phyloP scores from a whole-genome alignment of 2,329 filamentous ascomycete species.

The Penicillium vulpinum region DNA sequence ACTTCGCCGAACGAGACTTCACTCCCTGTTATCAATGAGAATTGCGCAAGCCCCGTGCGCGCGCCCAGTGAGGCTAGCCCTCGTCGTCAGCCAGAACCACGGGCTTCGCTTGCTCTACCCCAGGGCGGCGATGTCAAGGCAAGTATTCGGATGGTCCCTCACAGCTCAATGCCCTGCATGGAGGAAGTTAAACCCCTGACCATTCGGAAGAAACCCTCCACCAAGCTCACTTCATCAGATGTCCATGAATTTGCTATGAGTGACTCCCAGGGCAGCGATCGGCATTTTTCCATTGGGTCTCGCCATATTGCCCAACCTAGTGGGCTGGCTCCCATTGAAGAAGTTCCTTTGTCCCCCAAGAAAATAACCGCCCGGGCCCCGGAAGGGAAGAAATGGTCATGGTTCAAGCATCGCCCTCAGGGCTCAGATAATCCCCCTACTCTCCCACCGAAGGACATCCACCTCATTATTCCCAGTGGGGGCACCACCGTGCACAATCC shows the following conservation, averaged over 20 bases:
- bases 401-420: slow-evolving; percentile 44
- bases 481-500: slow-evolving; percentile 30
- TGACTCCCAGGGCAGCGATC: neutral
- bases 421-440: slow-evolving; percentile 24
- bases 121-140: slow-evolving; percentile 31
- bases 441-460: slow-evolving; percentile 23
- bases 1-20: slow-evolving; percentile 23
- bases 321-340: slow-evolving; percentile 47
- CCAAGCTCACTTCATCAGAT: slow-evolving; percentile 3
- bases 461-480: slow-evolving; percentile 27
- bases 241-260: neutral
- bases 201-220: slow-evolving; percentile 50
- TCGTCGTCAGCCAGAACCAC: slow-evolving; percentile 13
- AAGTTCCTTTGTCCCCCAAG: slow-evolving; percentile 40
- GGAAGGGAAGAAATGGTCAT: slow-evolving; percentile 48
- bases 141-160: slow-evolving; percentile 60
- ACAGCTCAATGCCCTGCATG: slow-evolving; percentile 50
- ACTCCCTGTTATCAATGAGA: slow-evolving; percentile 56
- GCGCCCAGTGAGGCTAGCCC: slow-evolving; percentile 12
- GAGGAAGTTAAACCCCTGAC: slow-evolving; percentile 54
- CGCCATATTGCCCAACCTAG: slow-evolving; percentile 25
- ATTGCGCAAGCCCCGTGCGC: slow-evolving; percentile 31
- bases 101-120: neutral
- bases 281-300: slow-evolving; percentile 24
- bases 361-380: slow-evolving; percentile 17